Evolutionary conservation across 495 filamentous ascomycete species (phyloP).

Genomic region (Neurospora sp.): DNA sequence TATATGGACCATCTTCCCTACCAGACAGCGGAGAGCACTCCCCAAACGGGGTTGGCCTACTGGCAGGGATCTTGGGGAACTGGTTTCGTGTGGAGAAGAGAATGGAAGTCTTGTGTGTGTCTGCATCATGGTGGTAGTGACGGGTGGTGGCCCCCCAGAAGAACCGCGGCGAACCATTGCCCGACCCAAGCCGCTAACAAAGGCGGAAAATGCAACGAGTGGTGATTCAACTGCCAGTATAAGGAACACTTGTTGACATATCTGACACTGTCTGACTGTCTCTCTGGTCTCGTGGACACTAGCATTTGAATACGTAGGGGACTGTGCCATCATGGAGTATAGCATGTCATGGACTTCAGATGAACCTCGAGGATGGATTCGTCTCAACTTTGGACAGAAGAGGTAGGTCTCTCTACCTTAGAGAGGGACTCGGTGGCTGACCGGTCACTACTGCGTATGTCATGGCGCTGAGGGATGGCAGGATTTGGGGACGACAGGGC

Average conservation of each 20-base stretch:
- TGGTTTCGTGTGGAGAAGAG: slow-evolving; percentile 23
- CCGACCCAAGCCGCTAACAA: not conserved
- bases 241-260: not conserved
- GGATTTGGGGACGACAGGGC: not conserved
- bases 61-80: slow-evolving; percentile 16
- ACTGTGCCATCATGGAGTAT: not conserved
- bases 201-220: not conserved
- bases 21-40: slow-evolving; percentile 11
- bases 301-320: not conserved
- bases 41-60: slow-evolving; percentile 17
- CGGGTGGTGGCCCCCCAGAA: not conserved
- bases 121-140: slow-evolving; percentile 14
- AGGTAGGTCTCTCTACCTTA: not conserved
- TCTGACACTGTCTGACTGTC: not conserved
- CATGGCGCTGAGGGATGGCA: not conserved
- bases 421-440: not conserved
- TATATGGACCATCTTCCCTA: slow-evolving; percentile 23
- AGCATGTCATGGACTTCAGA: not conserved
- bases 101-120: not conserved
- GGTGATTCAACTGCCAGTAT: not conserved
- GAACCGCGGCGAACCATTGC: not conserved
- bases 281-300: not conserved
- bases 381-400: not conserved
- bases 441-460: not conserved
- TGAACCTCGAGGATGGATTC: not conserved